Evolutionary conservation across 306 rosid genomes (phyloP), one percentile per base, ranked within the genome.

Genomic region (Quercus robur): DNA sequence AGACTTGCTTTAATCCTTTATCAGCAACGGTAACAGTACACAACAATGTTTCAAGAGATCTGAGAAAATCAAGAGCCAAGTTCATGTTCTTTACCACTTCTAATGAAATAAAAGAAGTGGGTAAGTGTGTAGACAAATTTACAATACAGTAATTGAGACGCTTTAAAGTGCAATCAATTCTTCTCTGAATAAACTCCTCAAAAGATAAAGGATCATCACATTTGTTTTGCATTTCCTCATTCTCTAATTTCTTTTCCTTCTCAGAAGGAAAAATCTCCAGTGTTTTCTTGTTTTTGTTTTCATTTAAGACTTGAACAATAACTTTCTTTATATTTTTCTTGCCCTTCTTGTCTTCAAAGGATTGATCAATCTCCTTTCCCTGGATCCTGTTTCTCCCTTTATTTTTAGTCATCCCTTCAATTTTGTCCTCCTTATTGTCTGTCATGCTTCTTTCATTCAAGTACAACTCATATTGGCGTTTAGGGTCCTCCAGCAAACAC

Each of bases 91-190:
- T 84, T 49, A 26, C 84, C 58, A 23, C 56, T 38, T 69, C 61
- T 25, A 51, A 8, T 17, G 90, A 68, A 76, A 88, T 79, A 19
- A 56, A 33, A 70, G 89, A 83, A 54, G 90, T 86, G 20, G 90
- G 94, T 15, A 87, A 76, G 70, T 90, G 91, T 30, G 77, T 84
- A 7, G 15, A 81, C 78, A 87, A 63, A 61, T 57, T 73, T 68
- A 54, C 73, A 56, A 62, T 52, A 70, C 26, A 63, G 33, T 4
- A 8, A 61, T 46, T 23, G 8, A 89, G 83, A 66, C 56, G 5
- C 76, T 71, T 28, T 56, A 26, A 66, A 12, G 67, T 64, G 70
- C 1, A 21, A 52, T 72, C 9, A 25, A 84, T 79, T 63, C 13
- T 77, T n/a, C 56, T 7, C 84, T 57, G 63, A 20, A 81, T 51